Evolutionary conservation across 768 basidiomycete species (phyloP), one percentile per base, ranked within the genome.

Genomic region (Ramaria rubella): DNA sequence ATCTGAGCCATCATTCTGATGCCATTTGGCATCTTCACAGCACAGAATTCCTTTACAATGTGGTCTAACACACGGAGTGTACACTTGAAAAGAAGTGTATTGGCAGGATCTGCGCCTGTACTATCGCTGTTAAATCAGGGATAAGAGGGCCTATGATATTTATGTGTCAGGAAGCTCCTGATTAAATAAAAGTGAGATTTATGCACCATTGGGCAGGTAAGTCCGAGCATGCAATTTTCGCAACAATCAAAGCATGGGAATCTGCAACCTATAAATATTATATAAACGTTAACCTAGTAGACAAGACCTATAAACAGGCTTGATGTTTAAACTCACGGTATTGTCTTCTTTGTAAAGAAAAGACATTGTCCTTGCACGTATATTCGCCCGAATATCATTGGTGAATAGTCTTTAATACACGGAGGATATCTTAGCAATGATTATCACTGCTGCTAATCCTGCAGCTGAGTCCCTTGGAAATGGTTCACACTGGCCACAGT

Each of bases 271-370:
- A 66, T 55, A 26, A 61, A 55, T n/a, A n/a, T n/a, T n/a, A n/a
- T n/a, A n/a, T n/a, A n/a, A n/a, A n/a, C n/a, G 19, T 45, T 53
- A 50, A 52, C 42, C 23, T 2, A 12, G 46, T 48, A 17, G 17
- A n/a, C n/a, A 4, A 46, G 17, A 6, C 21, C 23, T 23, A 23
- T 45, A 5, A 24, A 7, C 9, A 24, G 4, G 29, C 5, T 30
- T 3, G 24, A 30, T 26, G 2, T 24, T 9, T 48, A 24, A 4
- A 62, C 75, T 62, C 59, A 89, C 92, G 30, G 81, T 81, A 54
- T 87, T 86, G 64, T 94, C 90, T 31, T 76, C 71, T 64, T 94
- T 92, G 60, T 89, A 80, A 29, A 94, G 67, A 58, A 94, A 83
- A 5, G 75, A 64, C 51, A 91, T 66, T 59, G 80, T 83, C 48